Conservation (phyloP, 108 stramenopile genomes). For the Fistulifera solaris region DNA sequence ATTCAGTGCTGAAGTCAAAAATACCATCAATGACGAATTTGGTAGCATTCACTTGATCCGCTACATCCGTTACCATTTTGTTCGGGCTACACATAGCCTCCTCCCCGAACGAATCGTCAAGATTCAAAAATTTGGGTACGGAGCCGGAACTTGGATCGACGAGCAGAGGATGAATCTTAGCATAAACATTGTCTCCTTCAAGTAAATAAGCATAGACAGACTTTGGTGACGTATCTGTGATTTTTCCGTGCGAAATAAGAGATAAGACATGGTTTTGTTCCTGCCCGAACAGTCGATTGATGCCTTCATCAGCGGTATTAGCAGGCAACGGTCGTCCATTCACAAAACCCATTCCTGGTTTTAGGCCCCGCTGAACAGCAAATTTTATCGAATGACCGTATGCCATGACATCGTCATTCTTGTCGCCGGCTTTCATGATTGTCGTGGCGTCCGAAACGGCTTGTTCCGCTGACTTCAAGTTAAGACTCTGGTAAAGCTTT, state of each 20-base stretch:
- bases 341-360: slow-evolving; percentile 68
- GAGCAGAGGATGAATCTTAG: slow-evolving; percentile 51
- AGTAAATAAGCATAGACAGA: slow-evolving; percentile 63
- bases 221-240: slow-evolving; percentile 55
- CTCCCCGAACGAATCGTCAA: slow-evolving; percentile 25
- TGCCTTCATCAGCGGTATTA: slow-evolving; percentile 17
- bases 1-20: slow-evolving; percentile 27
- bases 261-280: slow-evolving; percentile 50
- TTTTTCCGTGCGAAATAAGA: slow-evolving; percentile 36
- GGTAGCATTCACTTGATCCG: slow-evolving; percentile 21
- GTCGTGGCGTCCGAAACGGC: slow-evolving; percentile 3
- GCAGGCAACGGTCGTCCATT: slow-evolving; percentile 73
- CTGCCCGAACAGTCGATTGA: slow-evolving; percentile 41
- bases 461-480: slow-evolving; percentile 2
- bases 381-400: slow-evolving; percentile 49
- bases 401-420: slow-evolving; percentile 11
- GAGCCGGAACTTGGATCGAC: slow-evolving; percentile 12
- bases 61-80: neutral
- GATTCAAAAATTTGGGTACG: slow-evolving; percentile 15
- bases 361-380: slow-evolving; percentile 43
- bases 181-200: slow-evolving; percentile 40
- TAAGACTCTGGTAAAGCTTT: slow-evolving; percentile 27
- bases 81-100: slow-evolving; percentile 35
- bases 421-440: neutral
- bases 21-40: slow-evolving; percentile 48